These are phyloP conservation scores for Grosmannia serpens DNA, from an alignment of 2,329 filamentous ascomycete species.

Conservation along the genomic window DNA sequence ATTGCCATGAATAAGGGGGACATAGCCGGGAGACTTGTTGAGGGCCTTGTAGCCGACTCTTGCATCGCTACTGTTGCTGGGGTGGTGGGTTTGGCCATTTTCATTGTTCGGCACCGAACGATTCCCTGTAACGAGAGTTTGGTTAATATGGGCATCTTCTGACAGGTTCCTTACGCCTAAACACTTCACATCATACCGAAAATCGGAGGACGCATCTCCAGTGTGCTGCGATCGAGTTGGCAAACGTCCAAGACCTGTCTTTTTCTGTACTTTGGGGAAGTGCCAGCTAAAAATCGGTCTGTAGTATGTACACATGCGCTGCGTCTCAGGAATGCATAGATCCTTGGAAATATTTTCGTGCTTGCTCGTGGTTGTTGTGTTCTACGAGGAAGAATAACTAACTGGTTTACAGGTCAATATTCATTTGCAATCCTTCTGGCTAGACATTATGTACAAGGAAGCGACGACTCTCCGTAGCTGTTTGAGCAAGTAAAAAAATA, in stretches of 20 bases:
- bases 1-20: neutral
- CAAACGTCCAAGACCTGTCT: neutral
- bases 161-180: neutral
- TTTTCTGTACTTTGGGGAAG: neutral
- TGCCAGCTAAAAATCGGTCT: neutral
- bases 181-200: neutral
- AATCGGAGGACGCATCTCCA: neutral
- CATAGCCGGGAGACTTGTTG: neutral
- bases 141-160: neutral
- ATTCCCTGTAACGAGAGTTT: neutral
- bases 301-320: neutral
- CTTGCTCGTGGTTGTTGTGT: neutral
- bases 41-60: neutral
- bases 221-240: neutral
- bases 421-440: neutral
- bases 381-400: neutral
- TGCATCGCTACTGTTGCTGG: neutral
- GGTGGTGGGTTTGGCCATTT: neutral
- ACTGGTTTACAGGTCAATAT: neutral
- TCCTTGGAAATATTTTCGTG: neutral
- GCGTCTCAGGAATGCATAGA: constrained; percentile 3
- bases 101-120: neutral
- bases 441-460: neutral
- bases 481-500: too few species aligned
- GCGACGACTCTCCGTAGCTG: too few species aligned